Conservation (phyloP, 2,329 filamentous ascomycete genomes). For the Talaromyces sp. region DNA sequence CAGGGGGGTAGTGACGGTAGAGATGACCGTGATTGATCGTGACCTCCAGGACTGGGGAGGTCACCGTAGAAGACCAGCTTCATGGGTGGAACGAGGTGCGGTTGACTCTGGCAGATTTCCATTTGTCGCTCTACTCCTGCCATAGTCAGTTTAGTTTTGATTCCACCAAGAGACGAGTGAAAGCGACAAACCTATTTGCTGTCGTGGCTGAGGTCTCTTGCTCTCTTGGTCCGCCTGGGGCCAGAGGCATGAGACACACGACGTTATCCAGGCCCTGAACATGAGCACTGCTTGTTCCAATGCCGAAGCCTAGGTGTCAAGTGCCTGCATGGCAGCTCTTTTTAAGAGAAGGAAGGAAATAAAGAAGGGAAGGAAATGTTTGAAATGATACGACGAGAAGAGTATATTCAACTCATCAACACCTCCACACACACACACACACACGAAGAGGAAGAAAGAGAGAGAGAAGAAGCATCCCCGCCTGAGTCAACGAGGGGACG, state of each 20-base stretch:
- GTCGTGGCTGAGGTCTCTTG: conserved; percentile 26
- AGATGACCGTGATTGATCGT: conserved; percentile 33
- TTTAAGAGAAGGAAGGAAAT: conserved; percentile 8
- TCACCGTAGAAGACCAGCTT: conserved; percentile 45
- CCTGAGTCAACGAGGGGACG: conserved; percentile 8
- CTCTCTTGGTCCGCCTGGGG: conserved; percentile 30
- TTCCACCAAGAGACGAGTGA: no score
- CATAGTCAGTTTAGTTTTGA: conserved; percentile 1
- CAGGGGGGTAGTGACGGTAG: conserved; percentile 36
- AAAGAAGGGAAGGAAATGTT: neutral
- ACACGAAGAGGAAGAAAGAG: neutral
- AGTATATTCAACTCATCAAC: conserved; percentile 2
- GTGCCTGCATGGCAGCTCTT: conserved; percentile 23
- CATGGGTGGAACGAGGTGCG: conserved; percentile 49
- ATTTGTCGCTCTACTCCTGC: conserved; percentile 44
- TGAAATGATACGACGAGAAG: conserved; percentile 2
- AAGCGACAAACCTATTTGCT: conserved; percentile 25
- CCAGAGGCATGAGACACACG: conserved; percentile 40
- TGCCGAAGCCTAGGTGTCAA: conserved; percentile 18
- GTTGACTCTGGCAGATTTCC: conserved; percentile 47
- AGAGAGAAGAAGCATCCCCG: conserved; percentile 13
- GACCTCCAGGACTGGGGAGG: conserved; percentile 35
- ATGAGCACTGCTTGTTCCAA: conserved; percentile 37
- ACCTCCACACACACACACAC: conserved; percentile 6
- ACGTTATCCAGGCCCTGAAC: conserved; percentile 41